Percentiles rank a stretch among this genome's conserved stretches.
Evolutionary conservation across 192 early-diverging fungal species (phyloP).

Genomic region (Coemansia sp.): DNA sequence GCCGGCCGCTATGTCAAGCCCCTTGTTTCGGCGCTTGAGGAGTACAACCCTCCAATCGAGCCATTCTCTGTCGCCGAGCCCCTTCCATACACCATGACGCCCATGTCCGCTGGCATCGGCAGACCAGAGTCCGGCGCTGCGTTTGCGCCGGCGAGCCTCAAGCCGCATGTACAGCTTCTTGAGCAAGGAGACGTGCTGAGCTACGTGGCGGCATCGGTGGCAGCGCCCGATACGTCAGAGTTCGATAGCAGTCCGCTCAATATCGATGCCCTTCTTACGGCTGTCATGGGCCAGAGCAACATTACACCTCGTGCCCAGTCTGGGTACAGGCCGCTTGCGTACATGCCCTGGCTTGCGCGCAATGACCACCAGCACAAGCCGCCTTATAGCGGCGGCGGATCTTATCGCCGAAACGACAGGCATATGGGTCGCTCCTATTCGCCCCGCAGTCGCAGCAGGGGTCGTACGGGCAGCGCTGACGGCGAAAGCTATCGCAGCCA

Average conservation of each 20-base stretch:
- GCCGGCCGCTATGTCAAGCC: conserved; percentile 31
- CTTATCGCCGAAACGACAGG: conserved; percentile 11
- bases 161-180: conserved; percentile 13
- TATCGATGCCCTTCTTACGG: conserved; percentile 20
- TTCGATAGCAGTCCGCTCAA: conserved; percentile 25
- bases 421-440: conserved; percentile 1
- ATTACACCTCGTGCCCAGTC: conserved; percentile 13
- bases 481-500: conserved; percentile 16
- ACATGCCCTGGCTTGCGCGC: conserved; percentile 33
- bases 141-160: background rate
- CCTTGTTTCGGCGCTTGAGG: conserved; percentile 13
- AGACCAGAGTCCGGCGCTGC: background rate
- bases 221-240: conserved; percentile 20
- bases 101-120: conserved; percentile 2
- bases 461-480: conserved; percentile 18
- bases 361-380: conserved; percentile 6
- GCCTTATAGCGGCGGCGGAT: background rate
- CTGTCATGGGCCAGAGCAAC: conserved; percentile 15
- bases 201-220: conserved; percentile 36
- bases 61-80: conserved; percentile 15
- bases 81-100: conserved; percentile 1
- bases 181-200: conserved; percentile 47
- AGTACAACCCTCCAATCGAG: conserved; percentile 36
- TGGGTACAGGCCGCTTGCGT: conserved; percentile 38
- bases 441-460: conserved; percentile 34